phyloP scores from a whole-genome alignment of 192 early-diverging fungal species.

The Jimgerdemannia flammicorona region DNA sequence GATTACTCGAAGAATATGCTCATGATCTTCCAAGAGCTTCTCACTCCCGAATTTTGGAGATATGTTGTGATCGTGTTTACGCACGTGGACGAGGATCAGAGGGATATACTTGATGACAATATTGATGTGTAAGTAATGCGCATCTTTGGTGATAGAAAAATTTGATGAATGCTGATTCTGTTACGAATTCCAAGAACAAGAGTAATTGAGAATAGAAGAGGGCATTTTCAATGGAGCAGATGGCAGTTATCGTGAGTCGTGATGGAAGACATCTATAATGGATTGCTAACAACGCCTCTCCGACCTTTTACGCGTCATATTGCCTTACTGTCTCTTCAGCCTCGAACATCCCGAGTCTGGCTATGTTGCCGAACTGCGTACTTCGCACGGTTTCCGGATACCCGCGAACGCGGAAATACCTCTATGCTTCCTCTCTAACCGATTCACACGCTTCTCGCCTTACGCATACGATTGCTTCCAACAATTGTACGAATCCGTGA shows the following conservation, averaged over 20 bases:
- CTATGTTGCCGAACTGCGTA: constrained; percentile 39
- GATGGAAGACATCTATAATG: too few species aligned
- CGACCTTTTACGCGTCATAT: background rate
- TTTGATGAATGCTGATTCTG: constrained; percentile 5
- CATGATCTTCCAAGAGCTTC: constrained; percentile 37
- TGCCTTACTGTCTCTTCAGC: constrained; percentile 16
- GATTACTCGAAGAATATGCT: constrained; percentile 52
- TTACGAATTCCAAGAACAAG: too few species aligned
- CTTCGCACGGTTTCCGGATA: constrained; percentile 31
- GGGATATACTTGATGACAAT: constrained; percentile 41
- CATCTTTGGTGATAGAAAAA: constrained; percentile 19
- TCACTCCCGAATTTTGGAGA: constrained; percentile 50
- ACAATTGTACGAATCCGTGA: constrained; percentile 42
- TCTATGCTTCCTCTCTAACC: constrained; percentile 44
- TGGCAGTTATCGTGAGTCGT: too few species aligned
- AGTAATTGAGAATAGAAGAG: too few species aligned
- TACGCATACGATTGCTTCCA: constrained; percentile 43
- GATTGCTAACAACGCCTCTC: too few species aligned
- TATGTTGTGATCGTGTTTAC: constrained; percentile 52
- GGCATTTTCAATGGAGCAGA: too few species aligned
- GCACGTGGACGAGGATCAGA: constrained; percentile 46
- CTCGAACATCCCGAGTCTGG: constrained; percentile 13
- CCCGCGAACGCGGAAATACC: constrained; percentile 31
- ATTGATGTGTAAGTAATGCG: constrained; percentile 26
- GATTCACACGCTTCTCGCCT: constrained; percentile 32